Evolutionary conservation across 345 rosid species (phyloP), one percentile per base, ranked within the genome.

Genomic region (Kandelia obovata): DNA sequence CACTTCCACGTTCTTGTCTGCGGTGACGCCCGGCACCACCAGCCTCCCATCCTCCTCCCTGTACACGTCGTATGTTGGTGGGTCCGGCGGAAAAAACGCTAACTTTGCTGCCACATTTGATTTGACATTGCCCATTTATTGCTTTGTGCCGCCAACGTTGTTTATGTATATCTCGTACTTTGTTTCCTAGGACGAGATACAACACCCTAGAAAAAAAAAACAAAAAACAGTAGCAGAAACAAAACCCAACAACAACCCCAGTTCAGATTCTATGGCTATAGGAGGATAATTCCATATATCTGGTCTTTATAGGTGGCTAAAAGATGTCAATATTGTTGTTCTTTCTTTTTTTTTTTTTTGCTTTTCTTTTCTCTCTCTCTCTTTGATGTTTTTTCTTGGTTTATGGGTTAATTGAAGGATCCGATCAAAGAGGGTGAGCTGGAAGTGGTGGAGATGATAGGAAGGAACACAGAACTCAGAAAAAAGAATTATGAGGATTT

Each of bases 51-150:
- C 90, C 60, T 80, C 89, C 23, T 82, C 94, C 43, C 60, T 75
- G 30, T 51, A 62, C 53, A 95, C 84, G 11, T 86, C 88, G 68
- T 95, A 95, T 28, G 99, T 88, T 31, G 96, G 88, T 0, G 97
- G 97, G 83, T 89, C 95, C 35, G 97, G 98, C 25, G 98, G 97
- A 67, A 94, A 95, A 61, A 95, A 95, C 8, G 98, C 99, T 71
- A 92, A 87, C 83, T 90, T 95, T 49, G 98, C 92, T 23, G 98
- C 99, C 79, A 95, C 97, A 62, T 70, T 85, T 30, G 98, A 90
- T 65, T 98, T 92, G 55, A 90, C 97, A 73, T 90, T 95, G 61
- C 99, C 98, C 99, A 95, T 95, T 64, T 58, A 58, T 63, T 31
- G 3, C 10, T 39, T 39, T 55, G 17, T 55, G 27, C 30, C 58